Evolutionary conservation across 345 rosid species (phyloP).

Genomic region (Aquilaria sinensis): DNA sequence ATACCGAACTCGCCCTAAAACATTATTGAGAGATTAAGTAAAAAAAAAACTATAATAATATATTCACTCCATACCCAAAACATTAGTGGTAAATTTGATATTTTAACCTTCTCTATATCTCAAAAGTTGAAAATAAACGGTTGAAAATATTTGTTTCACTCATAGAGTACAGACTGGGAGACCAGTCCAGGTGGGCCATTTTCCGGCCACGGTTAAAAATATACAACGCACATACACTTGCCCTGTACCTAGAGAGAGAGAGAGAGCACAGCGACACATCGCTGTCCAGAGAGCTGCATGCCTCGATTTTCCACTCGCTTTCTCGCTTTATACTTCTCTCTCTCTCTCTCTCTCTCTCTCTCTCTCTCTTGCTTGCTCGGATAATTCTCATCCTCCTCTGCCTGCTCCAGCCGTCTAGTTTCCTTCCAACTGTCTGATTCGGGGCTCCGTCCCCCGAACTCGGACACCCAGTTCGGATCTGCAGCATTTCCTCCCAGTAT

Average conservation of each 20-base stretch:
- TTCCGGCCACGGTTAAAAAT: no score
- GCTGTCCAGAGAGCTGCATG: slow-evolving; percentile 22
- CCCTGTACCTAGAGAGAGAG: neutral
- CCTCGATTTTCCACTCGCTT: slow-evolving; percentile 10
- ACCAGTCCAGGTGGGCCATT: no score
- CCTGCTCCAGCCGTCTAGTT: neutral
- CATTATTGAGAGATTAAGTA: no score
- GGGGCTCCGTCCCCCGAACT: slow-evolving; percentile 10
- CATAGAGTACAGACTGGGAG: no score
- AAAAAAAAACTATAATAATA: no score
- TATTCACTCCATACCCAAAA: no score
- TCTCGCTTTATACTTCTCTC: neutral
- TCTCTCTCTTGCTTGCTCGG: neutral
- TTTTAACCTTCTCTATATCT: no score
- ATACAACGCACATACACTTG: no score
- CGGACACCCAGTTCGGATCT: neutral
- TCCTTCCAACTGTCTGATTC: neutral
- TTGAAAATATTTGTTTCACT: no score
- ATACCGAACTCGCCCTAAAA: no score
- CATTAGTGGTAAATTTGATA: no score
- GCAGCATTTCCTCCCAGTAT: slow-evolving; percentile 14
- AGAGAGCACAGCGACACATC: slow-evolving; percentile 17
- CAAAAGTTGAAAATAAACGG: no score
- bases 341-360: neutral
- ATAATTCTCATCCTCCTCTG: slow-evolving; percentile 4